Percentiles rank a stretch among this genome's conserved stretches.
Conservation (phyloP, 2,329 filamentous ascomycete species). For the Trichothecium roseum region DNA sequence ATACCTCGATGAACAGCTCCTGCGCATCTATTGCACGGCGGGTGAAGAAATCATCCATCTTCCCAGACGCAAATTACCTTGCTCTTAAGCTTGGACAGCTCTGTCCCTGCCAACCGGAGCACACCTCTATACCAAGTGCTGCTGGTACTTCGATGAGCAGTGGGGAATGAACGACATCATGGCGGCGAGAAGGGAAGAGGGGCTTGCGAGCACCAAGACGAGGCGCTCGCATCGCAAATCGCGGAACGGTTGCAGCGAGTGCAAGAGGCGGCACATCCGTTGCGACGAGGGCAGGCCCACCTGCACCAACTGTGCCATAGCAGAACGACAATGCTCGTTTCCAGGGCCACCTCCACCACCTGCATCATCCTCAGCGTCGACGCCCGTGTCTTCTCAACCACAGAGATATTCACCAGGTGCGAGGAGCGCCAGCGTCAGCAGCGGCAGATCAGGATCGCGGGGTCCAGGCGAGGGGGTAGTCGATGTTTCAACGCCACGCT, state of each 20-base stretch:
- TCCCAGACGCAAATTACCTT: too few relatives aligned
- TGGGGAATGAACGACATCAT: too few relatives aligned
- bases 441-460: background rate
- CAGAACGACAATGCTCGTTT: constrained; percentile 25
- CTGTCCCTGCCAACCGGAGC: too few relatives aligned
- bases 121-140: too few relatives aligned
- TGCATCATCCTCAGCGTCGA: constrained; percentile 2
- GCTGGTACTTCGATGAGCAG: too few relatives aligned
- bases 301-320: constrained; percentile 28
- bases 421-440: background rate
- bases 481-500: background rate
- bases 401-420: too few relatives aligned
- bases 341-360: constrained; percentile 7
- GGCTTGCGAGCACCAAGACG: constrained; percentile 14
- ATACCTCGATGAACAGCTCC: too few relatives aligned
- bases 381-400: background rate
- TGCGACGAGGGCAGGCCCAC: constrained; percentile 30
- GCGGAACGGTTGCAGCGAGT: constrained; percentile 28
- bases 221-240: constrained; percentile 28
- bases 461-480: constrained; percentile 2
- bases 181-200: too few relatives aligned
- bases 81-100: too few relatives aligned
- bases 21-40: too few relatives aligned
- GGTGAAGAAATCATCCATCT: too few relatives aligned
- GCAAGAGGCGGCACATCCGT: constrained; percentile 29